Evolutionary conservation across 2,329 filamentous ascomycete genomes (phyloP), one percentile per base, ranked within the genome.

Genomic region (Alternaria ethzedia): DNA sequence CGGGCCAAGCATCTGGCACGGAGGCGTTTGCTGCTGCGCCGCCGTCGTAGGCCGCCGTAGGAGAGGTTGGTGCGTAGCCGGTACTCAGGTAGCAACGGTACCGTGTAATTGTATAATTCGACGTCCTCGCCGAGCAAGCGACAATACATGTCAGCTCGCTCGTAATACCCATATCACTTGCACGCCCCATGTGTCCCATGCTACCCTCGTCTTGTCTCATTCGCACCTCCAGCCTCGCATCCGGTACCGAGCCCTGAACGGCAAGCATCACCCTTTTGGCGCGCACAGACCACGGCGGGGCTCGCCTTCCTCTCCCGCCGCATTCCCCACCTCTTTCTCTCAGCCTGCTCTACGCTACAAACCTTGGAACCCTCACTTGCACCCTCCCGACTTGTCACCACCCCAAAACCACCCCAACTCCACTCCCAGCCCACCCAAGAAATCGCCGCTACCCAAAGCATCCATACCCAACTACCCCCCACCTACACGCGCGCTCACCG

Each of bases 21-120:
- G 81, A 84, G 66, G 81, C 84, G 26, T 81, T 86, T 28, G 75
- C 84, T 64, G 83, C 85, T 28, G 81, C 80, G 45, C 84, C 81
- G 59, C 81, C 75, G 61, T 78, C 82, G 54, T 82, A 72, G 71
- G 56, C 32, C 21, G 30, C 56, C 44, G 50, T 49, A 17, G 47
- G 21, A 54, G 52, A 23, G 20, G 52, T 41, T 55, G 45, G 20
- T 21, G 50, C 17, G 61, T 55, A 51, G 57, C 32, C 21, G 46
- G 51, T 52, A 49, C 17, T 58, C 54, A 51, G 49, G 61, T 64
- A 58, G 61, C 63, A 60, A 57, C 57, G 67, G 60, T 62, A 64
- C 60, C 66, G 54, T 63, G 63, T 68, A 69, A 61, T 63, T 65
- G 64, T 66, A 66, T 25, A 65, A 63, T 64, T 36, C 55, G 44